phyloP scores from a whole-genome alignment of 768 basidiomycete genomes.

The Hortiboletus flavorubellus region DNA sequence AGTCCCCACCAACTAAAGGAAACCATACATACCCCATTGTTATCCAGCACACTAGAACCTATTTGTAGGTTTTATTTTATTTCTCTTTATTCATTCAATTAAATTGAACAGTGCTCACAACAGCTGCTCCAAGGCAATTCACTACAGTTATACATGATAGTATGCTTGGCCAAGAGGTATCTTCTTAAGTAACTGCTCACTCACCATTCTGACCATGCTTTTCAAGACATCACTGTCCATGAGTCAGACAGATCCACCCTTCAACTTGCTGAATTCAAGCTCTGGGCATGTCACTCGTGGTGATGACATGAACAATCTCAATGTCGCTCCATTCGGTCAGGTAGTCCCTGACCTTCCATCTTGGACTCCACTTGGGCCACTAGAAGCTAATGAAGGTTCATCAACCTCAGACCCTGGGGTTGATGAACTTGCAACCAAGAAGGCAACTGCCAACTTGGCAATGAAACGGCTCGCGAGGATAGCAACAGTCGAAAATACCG shows the following conservation, averaged over 20 bases:
- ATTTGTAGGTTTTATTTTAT: slow-evolving; percentile 10
- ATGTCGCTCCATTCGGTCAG: neutral
- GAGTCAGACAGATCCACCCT: slow-evolving; percentile 3
- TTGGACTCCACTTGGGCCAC: slow-evolving; percentile 17
- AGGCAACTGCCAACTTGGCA: neutral
- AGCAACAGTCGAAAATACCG: neutral
- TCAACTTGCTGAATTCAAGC: neutral
- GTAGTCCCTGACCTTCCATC: slow-evolving; percentile 20
- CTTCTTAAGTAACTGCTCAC: neutral
- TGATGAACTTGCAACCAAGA: slow-evolving; percentile 5
- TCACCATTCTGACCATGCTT: slow-evolving; percentile 4
- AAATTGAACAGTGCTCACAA: neutral
- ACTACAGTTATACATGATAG: slow-evolving; percentile 4
- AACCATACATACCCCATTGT: neutral
- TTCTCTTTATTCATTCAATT: neutral
- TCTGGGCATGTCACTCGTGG: neutral
- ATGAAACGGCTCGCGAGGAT: neutral
- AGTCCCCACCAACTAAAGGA: slow-evolving; percentile 10
- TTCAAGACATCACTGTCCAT: slow-evolving; percentile 11
- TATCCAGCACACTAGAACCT: slow-evolving; percentile 1
- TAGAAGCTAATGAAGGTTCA: neutral
- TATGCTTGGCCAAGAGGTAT: slow-evolving; percentile 12
- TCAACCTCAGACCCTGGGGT: slow-evolving; percentile 4
- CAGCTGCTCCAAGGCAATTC: slow-evolving; percentile 19
- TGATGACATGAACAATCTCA: neutral